Evolutionary conservation across 495 filamentous ascomycete genomes (phyloP).

Genomic region (Podospora pseudocomata): DNA sequence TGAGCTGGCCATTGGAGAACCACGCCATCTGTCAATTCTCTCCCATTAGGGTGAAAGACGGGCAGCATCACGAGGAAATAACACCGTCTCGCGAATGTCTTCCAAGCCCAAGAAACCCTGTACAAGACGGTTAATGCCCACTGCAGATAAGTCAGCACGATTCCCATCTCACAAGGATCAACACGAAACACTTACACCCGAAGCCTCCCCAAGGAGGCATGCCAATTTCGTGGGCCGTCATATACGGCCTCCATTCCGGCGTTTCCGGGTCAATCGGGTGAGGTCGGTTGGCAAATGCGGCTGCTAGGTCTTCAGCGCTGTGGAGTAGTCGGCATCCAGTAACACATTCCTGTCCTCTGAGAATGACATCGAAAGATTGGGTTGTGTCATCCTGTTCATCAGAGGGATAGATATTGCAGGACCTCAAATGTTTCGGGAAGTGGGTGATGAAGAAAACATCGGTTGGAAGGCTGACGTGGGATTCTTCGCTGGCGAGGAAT

Average conservation of each 20-base stretch:
- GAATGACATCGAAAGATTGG: not conserved
- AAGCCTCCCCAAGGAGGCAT: not conserved
- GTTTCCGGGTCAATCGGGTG: not conserved
- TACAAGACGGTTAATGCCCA: not conserved
- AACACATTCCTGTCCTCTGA: not conserved
- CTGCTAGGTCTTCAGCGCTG: not conserved
- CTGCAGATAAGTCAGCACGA: not conserved
- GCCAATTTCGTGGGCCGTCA: not conserved
- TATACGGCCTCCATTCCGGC: not conserved
- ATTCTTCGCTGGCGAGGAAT: not conserved
- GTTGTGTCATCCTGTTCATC: not conserved
- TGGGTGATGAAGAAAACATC: not conserved
- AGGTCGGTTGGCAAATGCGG: not conserved
- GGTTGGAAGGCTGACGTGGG: not conserved
- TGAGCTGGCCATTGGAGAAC: too few species aligned
- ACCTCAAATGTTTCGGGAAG: not conserved
- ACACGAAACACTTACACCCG: not conserved
- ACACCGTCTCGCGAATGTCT: not conserved
- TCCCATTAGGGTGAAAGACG: not conserved
- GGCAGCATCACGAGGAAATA: not conserved
- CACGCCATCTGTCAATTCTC: too few species aligned
- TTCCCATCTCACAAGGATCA: too few species aligned
- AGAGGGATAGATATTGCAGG: not conserved
- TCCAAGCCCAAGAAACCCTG: not conserved
- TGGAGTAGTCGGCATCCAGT: not conserved